A percentile compares a stretch with the other conserved stretches of the same genome.
Evolutionary conservation across 2,329 filamentous ascomycete genomes (phyloP).

Genomic region (Colletotrichum sidae): DNA sequence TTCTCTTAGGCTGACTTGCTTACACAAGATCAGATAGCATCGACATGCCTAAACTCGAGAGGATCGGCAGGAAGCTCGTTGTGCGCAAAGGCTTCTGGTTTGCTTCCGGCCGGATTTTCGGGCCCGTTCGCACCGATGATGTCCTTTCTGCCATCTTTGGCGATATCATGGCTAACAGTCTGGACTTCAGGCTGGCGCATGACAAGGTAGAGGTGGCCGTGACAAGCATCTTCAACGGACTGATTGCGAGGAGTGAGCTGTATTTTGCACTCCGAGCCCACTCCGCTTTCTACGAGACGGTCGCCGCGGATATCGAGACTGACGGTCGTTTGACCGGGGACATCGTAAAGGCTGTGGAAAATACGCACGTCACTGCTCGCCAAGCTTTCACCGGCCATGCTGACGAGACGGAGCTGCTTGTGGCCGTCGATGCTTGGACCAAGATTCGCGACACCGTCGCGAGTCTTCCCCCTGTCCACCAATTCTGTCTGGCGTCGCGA

Average conservation of each 20-base stretch:
- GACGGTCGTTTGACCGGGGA: background rate
- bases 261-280: background rate
- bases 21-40: background rate
- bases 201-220: background rate
- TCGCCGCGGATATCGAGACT: background rate
- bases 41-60: background rate
- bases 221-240: background rate
- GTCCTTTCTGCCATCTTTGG: background rate
- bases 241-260: background rate
- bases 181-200: accelerated
- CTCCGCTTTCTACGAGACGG: background rate
- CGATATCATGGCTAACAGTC: background rate
- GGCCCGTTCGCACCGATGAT: no score
- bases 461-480: background rate
- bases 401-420: accelerated
- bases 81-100: background rate
- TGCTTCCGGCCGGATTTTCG: background rate
- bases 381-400: accelerated
- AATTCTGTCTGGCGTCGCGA: background rate
- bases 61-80: background rate
- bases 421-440: background rate
- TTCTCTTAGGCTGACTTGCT: background rate
- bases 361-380: background rate
- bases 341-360: background rate
- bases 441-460: accelerated